Percentiles rank a stretch among this genome's conserved stretches.
phyloP scores from a whole-genome alignment of 1,139 yeast genomes.

The Hansenula lynferdii region DNA sequence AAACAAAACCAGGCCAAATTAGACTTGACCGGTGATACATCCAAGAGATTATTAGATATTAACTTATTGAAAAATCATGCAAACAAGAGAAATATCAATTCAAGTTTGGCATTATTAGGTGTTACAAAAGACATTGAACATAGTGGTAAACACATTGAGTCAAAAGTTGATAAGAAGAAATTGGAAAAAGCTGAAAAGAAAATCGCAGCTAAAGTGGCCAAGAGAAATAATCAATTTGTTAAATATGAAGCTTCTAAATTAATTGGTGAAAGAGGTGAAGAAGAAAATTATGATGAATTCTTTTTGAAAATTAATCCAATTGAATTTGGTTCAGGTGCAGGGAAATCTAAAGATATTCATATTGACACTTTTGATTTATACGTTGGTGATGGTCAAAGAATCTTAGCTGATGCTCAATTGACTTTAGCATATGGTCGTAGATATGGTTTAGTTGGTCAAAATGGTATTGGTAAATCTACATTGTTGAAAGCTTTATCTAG shows the following conservation, averaged over 20 bases:
- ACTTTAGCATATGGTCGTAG: constrained; percentile 90
- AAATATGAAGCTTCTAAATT: constrained; percentile 89
- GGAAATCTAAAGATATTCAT: constrained; percentile 92
- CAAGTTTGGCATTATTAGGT: constrained; percentile 66
- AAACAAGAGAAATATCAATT: constrained; percentile 59
- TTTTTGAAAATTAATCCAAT: constrained; percentile 93
- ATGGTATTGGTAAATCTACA: constrained; percentile 99
- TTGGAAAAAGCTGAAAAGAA: constrained; percentile 95
- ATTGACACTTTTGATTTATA: constrained; percentile 88
- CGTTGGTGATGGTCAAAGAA: constrained; percentile 94
- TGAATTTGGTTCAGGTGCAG: constrained; percentile 86
- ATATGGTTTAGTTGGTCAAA: constrained; percentile 96
- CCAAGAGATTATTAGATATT: constrained; percentile 73
- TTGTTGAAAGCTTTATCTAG: constrained; percentile 84
- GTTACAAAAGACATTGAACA: constrained; percentile 85
- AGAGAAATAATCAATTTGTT: constrained; percentile 83
- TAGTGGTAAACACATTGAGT: constrained; percentile 86
- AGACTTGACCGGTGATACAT: constrained; percentile 70
- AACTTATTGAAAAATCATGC: constrained; percentile 60
- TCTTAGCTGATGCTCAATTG: constrained; percentile 81
- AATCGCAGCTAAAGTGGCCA: constrained; percentile 94
- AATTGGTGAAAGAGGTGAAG: constrained; percentile 49
- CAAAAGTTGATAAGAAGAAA: constrained; percentile 93
- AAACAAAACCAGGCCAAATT: constrained; percentile 67
- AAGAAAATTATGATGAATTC: constrained; percentile 87